Base-by-base conservation (phyloP, 176 grass and related monocot species). In the Avena atlantica region DNA sequence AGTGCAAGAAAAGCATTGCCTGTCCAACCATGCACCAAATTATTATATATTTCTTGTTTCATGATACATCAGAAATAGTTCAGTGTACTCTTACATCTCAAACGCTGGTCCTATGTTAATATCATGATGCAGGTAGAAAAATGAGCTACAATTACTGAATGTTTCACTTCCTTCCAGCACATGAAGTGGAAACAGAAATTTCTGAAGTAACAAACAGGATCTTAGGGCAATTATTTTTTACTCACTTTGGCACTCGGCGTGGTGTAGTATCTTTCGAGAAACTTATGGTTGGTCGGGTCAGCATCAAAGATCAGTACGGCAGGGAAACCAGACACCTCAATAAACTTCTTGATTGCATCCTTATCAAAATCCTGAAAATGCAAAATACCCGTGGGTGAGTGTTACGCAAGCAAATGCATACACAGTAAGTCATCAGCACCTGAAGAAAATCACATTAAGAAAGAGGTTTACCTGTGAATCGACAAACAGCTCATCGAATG, bases 1-100 rank as follows among this genome's bases (percentile, higher is more conserved):
- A 99, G 76, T 91, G 91, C 45, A 95, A 62, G 80, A 99, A 99
- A 87, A 96, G 90, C 97, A 99, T 90, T 71, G 97, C 94, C 97
- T 99, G 83, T 44, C 34, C 58, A 89, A 85, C 16, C 51, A 63
- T 55, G 49, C 51, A 74, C 13, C 24, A 25, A 77, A 87, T 4
- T 16, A 74, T 2, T 2, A 49, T 40, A 69, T 27, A 56, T 23
- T 69, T 76, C 52, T 86, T 60, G 24, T 70, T 62, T 77, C 42
- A 40, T 69, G 34, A 49, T 3, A 79, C 40, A 70, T 23, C 44
- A 24, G 40, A 81, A 80, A 52, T 8, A 31, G 20, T 49, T 44
- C 0, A 56, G 67, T 52, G 58, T 50, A 69, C 13, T 45, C 80
- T n/a, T 67, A 71, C 8, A 83, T 16, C 36, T 74, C 21, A 82